Evolutionary conservation across 2,329 filamentous ascomycete species (phyloP), one percentile per base, ranked within the genome.

Genomic region (Pseudovirgaria hyperparasitica): DNA sequence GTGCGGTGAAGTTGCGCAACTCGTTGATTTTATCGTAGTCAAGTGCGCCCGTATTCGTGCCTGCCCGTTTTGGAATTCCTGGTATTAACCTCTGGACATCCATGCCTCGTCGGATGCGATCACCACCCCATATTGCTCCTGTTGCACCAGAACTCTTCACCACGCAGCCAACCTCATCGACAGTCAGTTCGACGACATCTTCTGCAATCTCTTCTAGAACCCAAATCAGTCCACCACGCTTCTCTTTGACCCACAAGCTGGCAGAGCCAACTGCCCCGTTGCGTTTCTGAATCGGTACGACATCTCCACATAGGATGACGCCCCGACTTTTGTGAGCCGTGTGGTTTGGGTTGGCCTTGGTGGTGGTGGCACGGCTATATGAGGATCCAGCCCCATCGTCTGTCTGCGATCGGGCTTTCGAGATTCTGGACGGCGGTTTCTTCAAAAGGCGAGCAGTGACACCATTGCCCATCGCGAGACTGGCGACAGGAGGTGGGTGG

Each of bases 181-280:
- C 66, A 8, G 64, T 67, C 22, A 98, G 57, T 34, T 73, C 70
- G 4, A 82, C 85, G 20, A 90, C 76, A 49, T 98, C 86, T 55
- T 98, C 90, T 29, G 87, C 82, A 34, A 98, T 96, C 55, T 98
- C 90, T 52, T 98, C 90, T 2, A 98, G 59, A 6, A 98, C 90
- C 90, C 90, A 98, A 33, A 98, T 96, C 33, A 98, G 58, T 7
- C 87, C 86, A 27, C 84, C 76, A 25, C 78, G 72, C 55, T 98
- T 98, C 54, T 98, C 90, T 60, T 98, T 98, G 4, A 98, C 90
- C 90, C 90, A 98, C 20, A 98, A 61, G 54, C 86, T 96, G 19
- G 90, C 90, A 31, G 90, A 86, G 2, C 90, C 90, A 4, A 78
- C 87, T 8, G 78, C 72, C 4, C 90, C 90, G 44, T 98, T 93